A percentile compares a stretch with the other conserved stretches of the same genome.
These are phyloP conservation scores for Rhynchosporium agropyri DNA, from an alignment of 2,329 filamentous ascomycete species.

Conservation along the genomic window DNA sequence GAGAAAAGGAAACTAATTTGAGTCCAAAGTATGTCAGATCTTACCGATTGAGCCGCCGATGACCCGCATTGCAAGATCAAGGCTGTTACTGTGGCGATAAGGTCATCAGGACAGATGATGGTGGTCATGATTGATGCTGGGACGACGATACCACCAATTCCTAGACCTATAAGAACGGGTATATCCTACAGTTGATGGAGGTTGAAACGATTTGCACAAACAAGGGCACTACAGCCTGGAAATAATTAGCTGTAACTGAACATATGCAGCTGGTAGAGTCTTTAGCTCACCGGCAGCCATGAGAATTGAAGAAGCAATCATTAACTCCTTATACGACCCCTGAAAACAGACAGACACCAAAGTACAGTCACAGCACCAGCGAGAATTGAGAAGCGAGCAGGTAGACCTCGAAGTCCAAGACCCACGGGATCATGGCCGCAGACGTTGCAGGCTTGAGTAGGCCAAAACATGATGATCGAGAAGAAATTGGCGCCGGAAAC, in stretches of 20 bases:
- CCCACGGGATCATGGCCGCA: slow-evolving; percentile 66
- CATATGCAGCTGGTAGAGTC: neutral
- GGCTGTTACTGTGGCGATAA: slow-evolving; percentile 70
- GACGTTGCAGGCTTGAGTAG: slow-evolving; percentile 63
- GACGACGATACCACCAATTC: slow-evolving; percentile 70
- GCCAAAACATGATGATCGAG: slow-evolving; percentile 56
- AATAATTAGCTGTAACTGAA: neutral
- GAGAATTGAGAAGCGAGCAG: slow-evolving; percentile 66
- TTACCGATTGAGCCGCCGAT: slow-evolving; percentile 56
- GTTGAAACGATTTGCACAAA: slow-evolving; percentile 55
- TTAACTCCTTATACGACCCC: slow-evolving; percentile 59
- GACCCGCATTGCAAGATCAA: slow-evolving; percentile 69
- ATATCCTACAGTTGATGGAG: slow-evolving; percentile 57
- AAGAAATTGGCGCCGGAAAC: slow-evolving; percentile 58
- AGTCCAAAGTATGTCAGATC: no score
- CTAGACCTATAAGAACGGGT: slow-evolving; percentile 61
- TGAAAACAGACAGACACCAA: slow-evolving; percentile 57
- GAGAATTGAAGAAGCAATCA: slow-evolving; percentile 59
- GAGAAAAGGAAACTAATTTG: no score
- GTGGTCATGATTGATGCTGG: slow-evolving; percentile 69
- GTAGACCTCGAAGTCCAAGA: slow-evolving; percentile 66
- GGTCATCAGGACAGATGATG: slow-evolving; percentile 69
- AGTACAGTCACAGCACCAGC: slow-evolving; percentile 62
- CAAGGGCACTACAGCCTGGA: slow-evolving; percentile 51
- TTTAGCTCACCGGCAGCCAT: slow-evolving; percentile 61